Percentiles rank a stretch among this genome's conserved stretches.
These are phyloP conservation scores for Diutina scorzettiae DNA, from an alignment of 1,139 yeast species.

Conservation along the genomic window DNA sequence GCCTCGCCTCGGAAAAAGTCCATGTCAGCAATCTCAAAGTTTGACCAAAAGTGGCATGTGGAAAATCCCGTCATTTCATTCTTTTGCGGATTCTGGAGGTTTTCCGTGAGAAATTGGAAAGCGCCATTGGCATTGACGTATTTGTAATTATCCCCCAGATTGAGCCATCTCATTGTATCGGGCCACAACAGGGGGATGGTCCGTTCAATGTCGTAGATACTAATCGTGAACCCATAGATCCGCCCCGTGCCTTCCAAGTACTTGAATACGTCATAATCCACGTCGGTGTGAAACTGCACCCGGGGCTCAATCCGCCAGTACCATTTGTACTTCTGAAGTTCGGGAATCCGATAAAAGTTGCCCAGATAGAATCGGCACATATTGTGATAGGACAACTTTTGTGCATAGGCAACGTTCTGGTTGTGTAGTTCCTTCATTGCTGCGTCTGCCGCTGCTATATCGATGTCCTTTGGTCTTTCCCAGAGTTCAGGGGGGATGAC, in stretches of 20 bases:
- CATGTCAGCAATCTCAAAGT: conserved; percentile 75
- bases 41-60: conserved; percentile 84
- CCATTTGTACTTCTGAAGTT: conserved; percentile 39
- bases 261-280: conserved; percentile 67
- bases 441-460: conserved; percentile 24
- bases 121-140: conserved; percentile 50
- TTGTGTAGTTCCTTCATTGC: conserved; percentile 28
- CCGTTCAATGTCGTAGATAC: conserved; percentile 56
- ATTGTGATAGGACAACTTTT: conserved; percentile 53
- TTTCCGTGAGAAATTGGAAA: conserved; percentile 61
- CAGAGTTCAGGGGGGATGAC: conserved; percentile 43
- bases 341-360: conserved; percentile 50
- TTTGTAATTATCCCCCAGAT: conserved; percentile 45
- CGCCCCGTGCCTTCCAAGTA: conserved; percentile 55
- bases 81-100: conserved; percentile 47
- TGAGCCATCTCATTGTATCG: conserved; percentile 46
- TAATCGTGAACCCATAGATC: conserved; percentile 59
- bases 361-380: conserved; percentile 71
- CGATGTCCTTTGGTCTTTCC: conserved; percentile 53
- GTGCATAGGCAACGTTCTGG: conserved; percentile 52
- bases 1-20: conserved; percentile 63
- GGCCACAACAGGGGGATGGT: conserved; percentile 59
- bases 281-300: conserved; percentile 52
- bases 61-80: conserved; percentile 53
- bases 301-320: conserved; percentile 81